Percentiles rank a stretch among this genome's conserved stretches.
phyloP scores from a whole-genome alignment of 805 yeast genomes.

The Candida stauntonica region DNA sequence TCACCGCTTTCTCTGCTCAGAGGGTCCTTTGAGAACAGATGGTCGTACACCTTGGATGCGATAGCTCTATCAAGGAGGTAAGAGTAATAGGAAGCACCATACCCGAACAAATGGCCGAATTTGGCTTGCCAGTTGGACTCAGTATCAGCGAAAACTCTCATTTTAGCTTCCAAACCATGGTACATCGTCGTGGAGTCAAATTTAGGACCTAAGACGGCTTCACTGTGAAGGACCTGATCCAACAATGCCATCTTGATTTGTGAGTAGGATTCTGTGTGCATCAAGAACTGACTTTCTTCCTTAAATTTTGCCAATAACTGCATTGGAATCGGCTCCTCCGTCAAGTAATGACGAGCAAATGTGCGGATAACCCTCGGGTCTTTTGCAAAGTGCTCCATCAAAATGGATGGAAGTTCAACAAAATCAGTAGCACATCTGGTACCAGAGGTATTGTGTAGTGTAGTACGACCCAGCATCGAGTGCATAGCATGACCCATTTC shows the following conservation, averaged over 20 bases:
- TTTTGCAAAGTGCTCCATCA: conserved; percentile 90
- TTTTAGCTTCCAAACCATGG: conserved; percentile 55
- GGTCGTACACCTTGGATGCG: conserved; percentile 80
- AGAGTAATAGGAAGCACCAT: conserved; percentile 92
- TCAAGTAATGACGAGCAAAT: conserved; percentile 64
- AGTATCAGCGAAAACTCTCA: conserved; percentile 61
- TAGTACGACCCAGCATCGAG: conserved; percentile 91
- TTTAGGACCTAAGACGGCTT: conserved; percentile 31
- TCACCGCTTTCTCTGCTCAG: conserved; percentile 71
- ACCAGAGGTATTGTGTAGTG: conserved; percentile 87
- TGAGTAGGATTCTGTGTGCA: conserved; percentile 71
- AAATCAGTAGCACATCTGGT: conserved; percentile 95
- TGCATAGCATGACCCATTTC: conserved; percentile 99
- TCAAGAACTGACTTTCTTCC: conserved; percentile 46
- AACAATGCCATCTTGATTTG: conserved; percentile 87
- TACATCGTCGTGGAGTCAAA: conserved; percentile 61
- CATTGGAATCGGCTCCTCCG: conserved; percentile 56
- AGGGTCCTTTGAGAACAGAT: conserved; percentile 67
- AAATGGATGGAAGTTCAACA: conserved; percentile 93
- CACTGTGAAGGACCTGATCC: conserved; percentile 72
- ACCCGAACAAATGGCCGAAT: conserved; percentile 89
- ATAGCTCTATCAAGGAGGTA: conserved; percentile 89
- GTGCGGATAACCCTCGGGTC: conserved; percentile 69
- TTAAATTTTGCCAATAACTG: conserved; percentile 48
- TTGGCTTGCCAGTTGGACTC: conserved; percentile 88